Base-by-base conservation (phyloP, 805 yeast genomes). In the Candida wancherniae region DNA sequence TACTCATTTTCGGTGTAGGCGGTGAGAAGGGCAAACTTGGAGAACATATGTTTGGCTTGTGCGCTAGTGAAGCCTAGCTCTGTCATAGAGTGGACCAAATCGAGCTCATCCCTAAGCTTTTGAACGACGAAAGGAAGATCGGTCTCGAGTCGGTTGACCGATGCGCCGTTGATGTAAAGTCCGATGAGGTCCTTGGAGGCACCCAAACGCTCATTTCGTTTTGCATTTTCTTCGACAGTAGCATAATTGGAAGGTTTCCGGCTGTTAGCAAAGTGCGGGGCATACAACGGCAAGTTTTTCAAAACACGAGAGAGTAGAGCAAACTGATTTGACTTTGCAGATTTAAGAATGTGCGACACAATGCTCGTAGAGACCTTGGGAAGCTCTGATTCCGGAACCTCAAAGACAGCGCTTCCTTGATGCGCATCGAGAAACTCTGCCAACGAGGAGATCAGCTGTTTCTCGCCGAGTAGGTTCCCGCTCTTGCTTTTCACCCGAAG, bases 121-220 rank as follows among this genome's bases (percentile, higher is more conserved):
- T 63, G 54, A 22, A 71, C 43, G 3, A 77, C 36, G 15, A 61
- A 62, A 34, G 67, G 65, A 4, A 69, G 36, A 35, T 71, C 71
- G 5, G 65, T 58, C 22, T 69, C 66, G 1, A 63, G 46, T 1
- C 62, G 62, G n/a, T 73, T 57, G 1, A 79, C 52, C 1, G 77
- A 64, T 0, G 80, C 73, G 1, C 95, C 94, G 53, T 87, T 85
- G 12, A 86, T 45, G 39, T 74, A 81, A 2, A 88, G 36, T 1
- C 82, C 83, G 19, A 61, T 48, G 1, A 63, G 48, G 3, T 61
- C 67, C 5, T 60, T 44, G 1, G 63, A 48, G 2, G 64, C 41
- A 0, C 77, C 77, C 4, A 53, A 20, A 11, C 48, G 47, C 16
- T 53, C 59, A 40, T 70, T 70, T 3, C 31, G 32, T 3, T 44